phyloP scores from a whole-genome alignment of 768 basidiomycete species.

The Agrocybe pediades region DNA sequence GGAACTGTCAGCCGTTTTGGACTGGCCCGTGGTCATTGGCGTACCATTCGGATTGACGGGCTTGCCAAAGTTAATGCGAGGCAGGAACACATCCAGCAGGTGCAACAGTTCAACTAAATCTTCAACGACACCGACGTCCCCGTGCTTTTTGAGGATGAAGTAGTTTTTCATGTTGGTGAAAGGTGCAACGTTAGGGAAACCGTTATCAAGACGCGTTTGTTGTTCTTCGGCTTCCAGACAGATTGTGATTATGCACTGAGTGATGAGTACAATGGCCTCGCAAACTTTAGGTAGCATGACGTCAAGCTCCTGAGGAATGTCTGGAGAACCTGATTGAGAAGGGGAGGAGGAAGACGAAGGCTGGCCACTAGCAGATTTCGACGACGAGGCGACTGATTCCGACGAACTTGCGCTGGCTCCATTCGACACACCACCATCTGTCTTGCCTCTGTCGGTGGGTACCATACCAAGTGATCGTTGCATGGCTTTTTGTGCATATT shows the following conservation, averaged over 20 bases:
- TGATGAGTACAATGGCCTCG: slow-evolving; percentile 77
- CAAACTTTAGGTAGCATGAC: slow-evolving; percentile 75
- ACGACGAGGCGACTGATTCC: slow-evolving; percentile 16
- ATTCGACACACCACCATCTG: background rate
- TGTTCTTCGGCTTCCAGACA: slow-evolving; percentile 53
- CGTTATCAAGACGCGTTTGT: slow-evolving; percentile 19
- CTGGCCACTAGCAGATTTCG: slow-evolving; percentile 3
- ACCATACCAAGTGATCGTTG: slow-evolving; percentile 42
- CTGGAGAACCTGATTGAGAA: slow-evolving; percentile 17
- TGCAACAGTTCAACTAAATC: slow-evolving; percentile 74
- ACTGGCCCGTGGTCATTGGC: slow-evolving; percentile 26
- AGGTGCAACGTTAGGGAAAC: slow-evolving; percentile 13
- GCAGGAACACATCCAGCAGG: slow-evolving; percentile 79
- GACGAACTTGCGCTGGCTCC: slow-evolving; percentile 12
- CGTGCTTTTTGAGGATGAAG: slow-evolving; percentile 45
- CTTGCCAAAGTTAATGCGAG: slow-evolving; percentile 81
- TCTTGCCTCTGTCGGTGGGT: slow-evolving; percentile 10
- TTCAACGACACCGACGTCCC: slow-evolving; percentile 51
- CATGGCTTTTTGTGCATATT: slow-evolving; percentile 58
- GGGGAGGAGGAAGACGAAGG: slow-evolving; percentile 13
- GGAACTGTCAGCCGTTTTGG: slow-evolving; percentile 38
- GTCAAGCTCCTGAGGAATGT: slow-evolving; percentile 52
- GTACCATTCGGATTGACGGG: slow-evolving; percentile 39
- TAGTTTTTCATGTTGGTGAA: slow-evolving; percentile 38
- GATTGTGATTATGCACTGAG: slow-evolving; percentile 73